A percentile compares a stretch with the other conserved stretches of the same genome.
These are phyloP conservation scores for Speleostelium caveatum DNA, from an alignment of 78 protist genomes.

Conservation along the genomic window DNA sequence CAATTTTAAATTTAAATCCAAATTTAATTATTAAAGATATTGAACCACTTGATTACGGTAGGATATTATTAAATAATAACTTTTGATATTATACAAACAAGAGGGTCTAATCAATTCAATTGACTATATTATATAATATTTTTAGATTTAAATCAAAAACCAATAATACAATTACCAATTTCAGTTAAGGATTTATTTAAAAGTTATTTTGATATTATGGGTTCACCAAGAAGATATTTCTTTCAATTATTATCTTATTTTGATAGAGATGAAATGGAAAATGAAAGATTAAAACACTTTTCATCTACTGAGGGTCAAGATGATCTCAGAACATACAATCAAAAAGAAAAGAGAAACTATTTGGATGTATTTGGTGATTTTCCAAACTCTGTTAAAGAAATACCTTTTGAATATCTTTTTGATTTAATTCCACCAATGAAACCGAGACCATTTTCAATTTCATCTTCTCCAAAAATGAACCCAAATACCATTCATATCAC, in stretches of 20 bases:
- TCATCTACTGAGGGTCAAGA: constrained; percentile 80
- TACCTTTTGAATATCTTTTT: constrained; percentile 77
- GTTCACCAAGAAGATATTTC: constrained; percentile 81
- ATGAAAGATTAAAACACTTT: constrained; percentile 74
- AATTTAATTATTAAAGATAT: constrained; percentile 35
- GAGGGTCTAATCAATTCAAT: neutral
- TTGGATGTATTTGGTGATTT: constrained; percentile 76
- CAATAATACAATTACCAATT: constrained; percentile 39
- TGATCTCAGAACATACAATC: constrained; percentile 75
- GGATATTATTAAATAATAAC: neutral
- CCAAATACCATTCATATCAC: constrained; percentile 53
- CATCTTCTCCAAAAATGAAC: constrained; percentile 53
- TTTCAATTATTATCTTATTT: constrained; percentile 76
- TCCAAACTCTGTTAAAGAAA: constrained; percentile 1
- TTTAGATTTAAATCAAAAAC: constrained; percentile 5
- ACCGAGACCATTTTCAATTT: constrained; percentile 85
- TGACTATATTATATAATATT: neutral
- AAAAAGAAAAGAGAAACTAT: constrained; percentile 74
- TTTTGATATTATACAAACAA: neutral
- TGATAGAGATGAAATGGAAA: constrained; percentile 17
- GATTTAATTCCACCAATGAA: constrained; percentile 75
- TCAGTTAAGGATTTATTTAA: constrained; percentile 21
- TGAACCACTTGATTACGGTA: constrained; percentile 32
- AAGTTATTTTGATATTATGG: constrained; percentile 72
- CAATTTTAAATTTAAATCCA: constrained; percentile 6